Evolutionary conservation across 192 early-diverging fungal genomes (phyloP), one percentile per base, ranked within the genome.

Genomic region (Phycomyces blakesleeanus): DNA sequence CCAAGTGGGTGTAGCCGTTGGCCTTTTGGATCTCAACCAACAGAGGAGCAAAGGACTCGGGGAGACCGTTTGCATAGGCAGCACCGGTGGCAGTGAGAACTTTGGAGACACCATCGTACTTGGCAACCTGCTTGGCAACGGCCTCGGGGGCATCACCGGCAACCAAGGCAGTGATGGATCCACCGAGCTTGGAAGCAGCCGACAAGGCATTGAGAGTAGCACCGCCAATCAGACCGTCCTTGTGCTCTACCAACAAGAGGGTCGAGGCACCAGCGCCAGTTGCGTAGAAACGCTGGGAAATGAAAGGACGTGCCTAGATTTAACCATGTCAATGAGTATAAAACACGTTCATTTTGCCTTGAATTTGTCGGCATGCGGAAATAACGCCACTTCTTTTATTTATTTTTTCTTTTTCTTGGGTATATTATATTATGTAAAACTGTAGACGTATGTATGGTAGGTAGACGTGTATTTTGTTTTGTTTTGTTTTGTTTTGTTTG

Each of bases 181-280:
- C 87, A 21, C 91, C 87, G 3, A 98, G 67, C 64, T 85, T 85
- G 61, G 68, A 74, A 42, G 94, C 96, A 14, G 96, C 96, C 8
- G 89, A 87, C 59, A 96, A 79, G 24, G 96, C 91, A 68, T 92
- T 92, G 51, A 96, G 81, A 27, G 93, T 89, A 38, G 89, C 80
- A 34, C 87, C 76, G 51, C 82, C 79, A 39, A 93, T 67, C 16
- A 70, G 74, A 71, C 84, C 81, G 76, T 87, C 85, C 78, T 89
- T 92, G 80, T 93, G 89, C 77, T 98, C 96, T 41, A 95, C 89
- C 58, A 93, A 75, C 55, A 98, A 83, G 14, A 98, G 81, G 25
- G 94, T 90, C n/a, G 87, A 84, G 62, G 80, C 80, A 50, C 75
- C 75, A 56, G 75, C 78, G 18, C 60, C 65, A 55, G 78, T 66